A percentile compares a stretch with the other conserved stretches of the same genome.
Evolutionary conservation across 2,329 filamentous ascomycete species (phyloP).

Genomic region (Aspergillus uvarum): DNA sequence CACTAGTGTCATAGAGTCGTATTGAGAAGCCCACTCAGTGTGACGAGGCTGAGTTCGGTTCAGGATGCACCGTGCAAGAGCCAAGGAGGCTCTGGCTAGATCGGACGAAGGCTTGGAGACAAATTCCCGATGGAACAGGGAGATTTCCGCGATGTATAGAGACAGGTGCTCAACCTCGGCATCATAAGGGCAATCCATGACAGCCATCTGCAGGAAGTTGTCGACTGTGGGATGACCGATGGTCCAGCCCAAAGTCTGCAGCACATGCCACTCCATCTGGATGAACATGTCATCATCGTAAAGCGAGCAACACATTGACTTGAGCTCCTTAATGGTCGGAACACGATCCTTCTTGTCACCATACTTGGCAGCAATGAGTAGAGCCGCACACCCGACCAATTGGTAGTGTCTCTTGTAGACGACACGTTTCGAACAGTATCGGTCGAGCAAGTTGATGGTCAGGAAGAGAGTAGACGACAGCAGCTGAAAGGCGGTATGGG

Average conservation of each 20-base stretch:
- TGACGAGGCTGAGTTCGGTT: constrained; percentile 74
- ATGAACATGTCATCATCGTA: constrained; percentile 99
- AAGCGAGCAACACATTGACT: constrained; percentile 98
- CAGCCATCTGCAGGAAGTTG: constrained; percentile 84
- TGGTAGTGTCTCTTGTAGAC: constrained; percentile 99
- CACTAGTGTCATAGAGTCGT: constrained; percentile 55
- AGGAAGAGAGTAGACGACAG: constrained; percentile 94
- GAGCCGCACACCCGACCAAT: constrained; percentile 89
- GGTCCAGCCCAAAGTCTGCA: constrained; percentile 95
- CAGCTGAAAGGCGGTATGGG: constrained; percentile 89
- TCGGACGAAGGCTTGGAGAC: constrained; percentile 88
- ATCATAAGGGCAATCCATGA: constrained; percentile 73
- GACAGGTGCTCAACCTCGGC: constrained; percentile 92
- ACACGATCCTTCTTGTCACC: constrained; percentile 98
- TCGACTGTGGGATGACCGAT: constrained; percentile 96
- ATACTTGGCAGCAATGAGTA: constrained; percentile 97
- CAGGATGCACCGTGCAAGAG: constrained; percentile 82
- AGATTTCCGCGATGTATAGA: constrained; percentile 90
- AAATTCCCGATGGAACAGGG: constrained; percentile 94
- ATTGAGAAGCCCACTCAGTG: constrained; percentile 67
- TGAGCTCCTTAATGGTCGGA: constrained; percentile 93
- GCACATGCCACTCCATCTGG: constrained; percentile 99
- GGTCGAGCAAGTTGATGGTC: constrained; percentile 91
- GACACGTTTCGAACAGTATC: constrained; percentile 95
- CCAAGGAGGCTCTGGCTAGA: constrained; percentile 83